A percentile compares a stretch with the other conserved stretches of the same genome.
These are phyloP conservation scores for Aurantiochytrium sp. DNA, from an alignment of 108 stramenopile species.

Conservation along the genomic window DNA sequence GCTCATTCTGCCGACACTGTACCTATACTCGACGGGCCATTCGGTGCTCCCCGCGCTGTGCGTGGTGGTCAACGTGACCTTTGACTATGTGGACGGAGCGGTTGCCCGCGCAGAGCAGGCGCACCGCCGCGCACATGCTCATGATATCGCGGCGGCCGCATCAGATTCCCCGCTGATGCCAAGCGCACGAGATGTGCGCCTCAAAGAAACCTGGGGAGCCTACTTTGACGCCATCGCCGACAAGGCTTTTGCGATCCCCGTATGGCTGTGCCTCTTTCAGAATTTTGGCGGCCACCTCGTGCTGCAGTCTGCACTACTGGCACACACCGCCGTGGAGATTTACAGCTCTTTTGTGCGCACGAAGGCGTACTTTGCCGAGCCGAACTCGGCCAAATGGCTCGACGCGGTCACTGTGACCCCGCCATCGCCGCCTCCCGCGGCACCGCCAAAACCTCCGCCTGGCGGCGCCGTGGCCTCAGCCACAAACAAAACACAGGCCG, in stretches of 20 bases:
- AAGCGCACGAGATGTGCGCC: not conserved
- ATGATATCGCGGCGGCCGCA: not conserved
- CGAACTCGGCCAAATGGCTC: not conserved
- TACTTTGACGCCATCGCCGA: conserved; percentile 23
- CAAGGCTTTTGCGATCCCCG: conserved; percentile 21
- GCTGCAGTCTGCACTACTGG: not conserved
- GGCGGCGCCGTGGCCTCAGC: not conserved
- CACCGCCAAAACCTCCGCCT: not conserved
- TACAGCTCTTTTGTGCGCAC: conserved; percentile 20
- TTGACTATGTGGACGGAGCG: not conserved
- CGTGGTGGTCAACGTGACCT: conserved; percentile 16
- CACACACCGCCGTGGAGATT: not conserved
- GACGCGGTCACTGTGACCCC: not conserved
- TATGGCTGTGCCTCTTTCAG: not conserved
- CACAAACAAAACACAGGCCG: too few relatives aligned
- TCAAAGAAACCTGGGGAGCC: conserved; percentile 24
- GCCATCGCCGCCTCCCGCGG: not conserved
- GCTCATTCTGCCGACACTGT: not conserved
- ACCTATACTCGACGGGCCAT: not conserved
- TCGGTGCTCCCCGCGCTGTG: not conserved
- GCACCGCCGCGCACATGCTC: not conserved
- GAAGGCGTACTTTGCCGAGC: not conserved
- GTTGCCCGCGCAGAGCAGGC: conserved; percentile 8
- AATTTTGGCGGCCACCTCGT: not conserved
- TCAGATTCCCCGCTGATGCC: not conserved